Evolutionary conservation across 1,139 yeast species (phyloP).

Genomic region (Sugiyamaella castrensis): DNA sequence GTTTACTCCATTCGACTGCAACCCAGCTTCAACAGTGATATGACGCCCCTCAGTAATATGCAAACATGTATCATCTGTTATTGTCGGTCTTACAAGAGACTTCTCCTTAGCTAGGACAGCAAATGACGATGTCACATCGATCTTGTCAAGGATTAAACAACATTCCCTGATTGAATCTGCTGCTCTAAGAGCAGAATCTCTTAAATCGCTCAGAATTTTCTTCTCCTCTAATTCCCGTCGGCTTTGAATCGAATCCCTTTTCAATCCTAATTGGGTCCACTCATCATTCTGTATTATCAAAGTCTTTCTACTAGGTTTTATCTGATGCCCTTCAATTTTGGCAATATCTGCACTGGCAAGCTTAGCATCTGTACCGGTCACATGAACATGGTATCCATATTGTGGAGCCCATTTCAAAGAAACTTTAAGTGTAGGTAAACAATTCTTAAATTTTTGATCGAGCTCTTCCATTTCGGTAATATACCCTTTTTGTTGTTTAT

Average conservation of each 20-base stretch:
- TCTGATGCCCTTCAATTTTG: conserved; percentile 21
- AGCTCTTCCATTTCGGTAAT: conserved; percentile 23
- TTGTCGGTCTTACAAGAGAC: conserved; percentile 61
- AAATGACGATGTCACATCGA: conserved; percentile 75
- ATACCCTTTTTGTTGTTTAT: conserved; percentile 25
- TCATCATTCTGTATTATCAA: conserved; percentile 24
- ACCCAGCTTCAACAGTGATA: conserved; percentile 80
- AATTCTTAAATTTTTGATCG: conserved; percentile 19
- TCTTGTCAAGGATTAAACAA: conserved; percentile 53
- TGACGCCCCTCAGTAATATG: conserved; percentile 62
- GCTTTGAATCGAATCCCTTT: conserved; percentile 29
- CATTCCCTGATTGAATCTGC: conserved; percentile 46
- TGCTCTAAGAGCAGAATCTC: conserved; percentile 41
- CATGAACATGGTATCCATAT: conserved; percentile 33
- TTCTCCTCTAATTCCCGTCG: conserved; percentile 44
- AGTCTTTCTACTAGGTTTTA: conserved; percentile 30
- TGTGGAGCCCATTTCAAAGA: conserved; percentile 38
- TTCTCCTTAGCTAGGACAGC: conserved; percentile 66
- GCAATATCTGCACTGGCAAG: conserved; percentile 14
- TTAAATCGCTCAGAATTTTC: conserved; percentile 44
- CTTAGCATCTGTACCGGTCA: conserved; percentile 15
- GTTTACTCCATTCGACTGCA: conserved; percentile 44
- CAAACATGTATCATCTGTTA: conserved; percentile 47
- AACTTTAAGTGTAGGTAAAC: conserved; percentile 23
- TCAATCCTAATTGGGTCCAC: conserved; percentile 35